Evolutionary conservation across 805 yeast species (phyloP), one percentile per base, ranked within the genome.

Genomic region (Zygosaccharomyces lentus): DNA sequence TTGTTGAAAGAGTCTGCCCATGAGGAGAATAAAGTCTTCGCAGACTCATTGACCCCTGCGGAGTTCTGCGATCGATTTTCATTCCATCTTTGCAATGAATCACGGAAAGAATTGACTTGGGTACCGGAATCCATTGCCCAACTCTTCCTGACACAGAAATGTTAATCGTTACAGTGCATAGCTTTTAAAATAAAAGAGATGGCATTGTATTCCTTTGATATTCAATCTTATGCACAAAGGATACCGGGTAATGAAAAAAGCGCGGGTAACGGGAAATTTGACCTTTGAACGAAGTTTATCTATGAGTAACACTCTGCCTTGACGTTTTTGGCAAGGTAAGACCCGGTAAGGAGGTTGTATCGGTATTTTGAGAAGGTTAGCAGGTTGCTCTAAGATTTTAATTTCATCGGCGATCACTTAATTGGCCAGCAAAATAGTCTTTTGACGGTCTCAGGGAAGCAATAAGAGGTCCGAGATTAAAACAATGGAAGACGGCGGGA

Each of bases 51-150:
- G 34, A 61, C 39, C 51, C 65, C 51, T 45, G 51, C 47, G 42
- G 61, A 47, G 42, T 56, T 36, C 43, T 57, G 51, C 24, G 54
- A 36, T 45, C 66, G 49, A 40, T 68, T 23, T 48, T 58, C 57
- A 45, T 67, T 64, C 75, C 75, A 71, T 19, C 65, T 62, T 38
- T 62, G 63, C 54, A 71, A 59, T 13, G 73, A 72, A 35, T 69
- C 71, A 44, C 74, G 57, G 8, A 71, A 56, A 24, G 61, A 54
- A 8, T 59, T 48, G 17, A 56, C 61, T 31, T 56, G 56, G 17
- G 42, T 51, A 24, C 35, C 32, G 5, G 48, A 36, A 41, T 47
- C 51, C 16, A 50, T 52, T 19, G 50, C 41, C 55, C 51, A 48
- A 46, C 45, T 8, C 13, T 13, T 13, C 32, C n/a, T 29, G n/a